phyloP scores from a whole-genome alignment of 352 stramenopile genomes.

The Pythium rhizo-oryzae region DNA sequence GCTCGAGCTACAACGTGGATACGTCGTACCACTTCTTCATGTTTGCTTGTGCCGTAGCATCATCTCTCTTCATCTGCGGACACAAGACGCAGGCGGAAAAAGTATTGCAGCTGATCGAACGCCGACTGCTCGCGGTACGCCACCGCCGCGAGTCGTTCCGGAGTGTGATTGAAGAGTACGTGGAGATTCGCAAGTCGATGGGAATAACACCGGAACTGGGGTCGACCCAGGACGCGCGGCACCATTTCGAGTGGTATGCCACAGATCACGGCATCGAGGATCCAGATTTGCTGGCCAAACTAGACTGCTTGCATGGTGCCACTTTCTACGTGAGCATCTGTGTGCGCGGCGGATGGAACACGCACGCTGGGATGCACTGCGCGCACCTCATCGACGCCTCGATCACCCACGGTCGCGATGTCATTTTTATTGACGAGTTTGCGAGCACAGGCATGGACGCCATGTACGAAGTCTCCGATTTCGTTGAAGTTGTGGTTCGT shows the following conservation, averaged over 20 bases:
- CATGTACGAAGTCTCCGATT: background rate
- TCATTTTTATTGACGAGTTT: conserved; percentile 6
- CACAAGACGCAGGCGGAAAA: conserved; percentile 1
- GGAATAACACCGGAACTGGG: background rate
- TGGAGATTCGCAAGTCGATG: background rate
- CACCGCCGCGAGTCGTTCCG: background rate
- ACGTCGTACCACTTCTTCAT: conserved; percentile 5
- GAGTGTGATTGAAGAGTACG: conserved; percentile 6
- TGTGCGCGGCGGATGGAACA: background rate
- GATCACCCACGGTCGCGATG: background rate
- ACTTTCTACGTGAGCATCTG: background rate
- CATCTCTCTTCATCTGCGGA: background rate
- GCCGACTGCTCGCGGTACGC: background rate
- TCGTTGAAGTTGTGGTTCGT: background rate
- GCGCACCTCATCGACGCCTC: background rate
- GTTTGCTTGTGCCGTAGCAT: background rate
- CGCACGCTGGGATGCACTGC: background rate
- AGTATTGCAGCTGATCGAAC: background rate
- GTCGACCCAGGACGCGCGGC: background rate
- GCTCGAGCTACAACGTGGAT: background rate
- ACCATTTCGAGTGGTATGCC: conserved; percentile 4
- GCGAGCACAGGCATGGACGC: background rate
- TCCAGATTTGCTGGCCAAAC: background rate
- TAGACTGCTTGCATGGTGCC: background rate
- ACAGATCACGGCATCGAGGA: background rate